Conservation (phyloP, 1,284 basidiomycete genomes). For the Tilletia caries region DNA sequence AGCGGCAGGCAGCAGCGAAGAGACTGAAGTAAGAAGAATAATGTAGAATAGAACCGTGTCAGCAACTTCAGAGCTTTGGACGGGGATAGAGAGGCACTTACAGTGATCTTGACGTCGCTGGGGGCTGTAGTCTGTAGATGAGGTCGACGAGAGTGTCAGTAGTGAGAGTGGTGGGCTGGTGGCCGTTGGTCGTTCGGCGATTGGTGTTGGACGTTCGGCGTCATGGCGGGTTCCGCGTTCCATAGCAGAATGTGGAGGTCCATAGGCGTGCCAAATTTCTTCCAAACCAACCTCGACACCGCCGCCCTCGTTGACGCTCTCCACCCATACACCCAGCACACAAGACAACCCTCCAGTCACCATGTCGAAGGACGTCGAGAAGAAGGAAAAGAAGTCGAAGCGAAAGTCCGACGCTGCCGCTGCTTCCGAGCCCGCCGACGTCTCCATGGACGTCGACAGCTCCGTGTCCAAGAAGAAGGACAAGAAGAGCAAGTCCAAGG, state of each 20-base stretch:
- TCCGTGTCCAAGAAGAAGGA: conserved; percentile 15
- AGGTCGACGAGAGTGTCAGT: too few relatives aligned
- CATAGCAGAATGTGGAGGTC: conserved; percentile 2
- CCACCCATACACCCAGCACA: background rate
- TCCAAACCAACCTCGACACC: background rate
- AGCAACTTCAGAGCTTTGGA: too few relatives aligned
- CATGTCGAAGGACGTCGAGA: conserved; percentile 11
- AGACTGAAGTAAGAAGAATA: too few relatives aligned
- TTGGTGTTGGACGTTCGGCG: too few relatives aligned
- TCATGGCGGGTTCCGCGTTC: too few relatives aligned
- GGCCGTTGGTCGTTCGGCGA: too few relatives aligned
- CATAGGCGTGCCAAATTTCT: background rate
- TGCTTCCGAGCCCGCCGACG: background rate
- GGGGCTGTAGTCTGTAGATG: too few relatives aligned
- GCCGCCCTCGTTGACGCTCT: background rate
- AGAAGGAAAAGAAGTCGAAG: conserved; percentile 15
- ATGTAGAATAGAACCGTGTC: too few relatives aligned
- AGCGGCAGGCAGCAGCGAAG: too few relatives aligned
- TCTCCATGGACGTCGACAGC: background rate
- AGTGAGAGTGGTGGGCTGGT: too few relatives aligned
- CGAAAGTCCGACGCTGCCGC: conserved; percentile 3
- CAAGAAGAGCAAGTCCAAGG: conserved; percentile 15
- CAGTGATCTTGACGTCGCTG: too few relatives aligned
- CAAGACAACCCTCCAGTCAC: background rate
- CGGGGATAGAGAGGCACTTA: too few relatives aligned